Evolutionary conservation across 176 grass and related monocot genomes (phyloP).

Genomic region (Hordeum vulgare): MorexV3_pseudomolecules_assembly NC_058522.1:520064349-520064848

Average conservation of each 20-base stretch:
- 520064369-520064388: not conserved
- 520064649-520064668: slow-evolving; percentile 55
- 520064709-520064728: slow-evolving; percentile 60
- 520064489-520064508: not conserved
- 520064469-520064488: no score
- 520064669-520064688: slow-evolving; percentile 48
- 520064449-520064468: not conserved
- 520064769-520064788: no score
- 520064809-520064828: slow-evolving; percentile 67
- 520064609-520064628: slow-evolving; percentile 92
- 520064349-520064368: slow-evolving; percentile 6
- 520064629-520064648: no score
- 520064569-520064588: not conserved
- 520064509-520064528: slow-evolving; percentile 14
- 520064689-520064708: slow-evolving; percentile 64
- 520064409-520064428: not conserved
- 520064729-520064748: not conserved
- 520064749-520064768: no score
- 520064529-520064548: not conserved
- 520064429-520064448: not conserved
- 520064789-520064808: slow-evolving; percentile 35
- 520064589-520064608: slow-evolving; percentile 8
- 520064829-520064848: slow-evolving; percentile 79
- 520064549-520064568: not conserved
- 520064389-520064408: not conserved